A percentile compares a stretch with the other conserved stretches of the same genome.
Evolutionary conservation across 2,329 filamentous ascomycete genomes (phyloP).

Genomic region (Scedosporium apiospermum): DNA sequence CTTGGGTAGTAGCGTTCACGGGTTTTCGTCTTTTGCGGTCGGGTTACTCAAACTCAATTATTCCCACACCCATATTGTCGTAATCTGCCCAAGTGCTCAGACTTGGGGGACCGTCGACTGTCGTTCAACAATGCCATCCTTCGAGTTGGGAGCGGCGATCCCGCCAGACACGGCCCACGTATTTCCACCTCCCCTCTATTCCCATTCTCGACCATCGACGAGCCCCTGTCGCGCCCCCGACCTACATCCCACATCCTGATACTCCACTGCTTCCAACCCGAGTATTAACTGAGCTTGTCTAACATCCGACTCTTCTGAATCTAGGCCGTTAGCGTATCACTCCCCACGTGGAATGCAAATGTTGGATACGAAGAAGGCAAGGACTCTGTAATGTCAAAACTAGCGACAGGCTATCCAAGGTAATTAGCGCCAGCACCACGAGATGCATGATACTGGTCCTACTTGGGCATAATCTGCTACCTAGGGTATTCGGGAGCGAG

Average conservation of each 20-base stretch:
- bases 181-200: conserved; percentile 24
- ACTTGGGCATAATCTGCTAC: too few species aligned
- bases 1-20: too few species aligned
- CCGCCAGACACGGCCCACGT: conserved; percentile 73
- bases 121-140: conserved; percentile 10
- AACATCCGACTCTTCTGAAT: not conserved
- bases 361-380: conserved; percentile 91
- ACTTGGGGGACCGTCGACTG: not conserved
- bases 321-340: conserved; percentile 88
- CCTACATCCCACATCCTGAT: not conserved
- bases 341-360: conserved; percentile 88
- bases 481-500: not conserved
- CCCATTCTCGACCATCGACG: not conserved
- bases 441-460: not conserved
- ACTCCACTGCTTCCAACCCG: too few species aligned
- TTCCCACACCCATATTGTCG: too few species aligned
- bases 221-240: not conserved
- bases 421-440: conserved; percentile 24
- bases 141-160: conserved; percentile 59
- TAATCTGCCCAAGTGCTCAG: too few species aligned
- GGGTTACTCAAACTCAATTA: too few species aligned
- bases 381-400: conserved; percentile 71
- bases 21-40: too few species aligned
- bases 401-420: conserved; percentile 89
- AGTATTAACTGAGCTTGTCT: not conserved